These are phyloP conservation scores for Pyronema domesticum DNA, from an alignment of 495 filamentous ascomycete genomes.

Conservation along the genomic window DNA sequence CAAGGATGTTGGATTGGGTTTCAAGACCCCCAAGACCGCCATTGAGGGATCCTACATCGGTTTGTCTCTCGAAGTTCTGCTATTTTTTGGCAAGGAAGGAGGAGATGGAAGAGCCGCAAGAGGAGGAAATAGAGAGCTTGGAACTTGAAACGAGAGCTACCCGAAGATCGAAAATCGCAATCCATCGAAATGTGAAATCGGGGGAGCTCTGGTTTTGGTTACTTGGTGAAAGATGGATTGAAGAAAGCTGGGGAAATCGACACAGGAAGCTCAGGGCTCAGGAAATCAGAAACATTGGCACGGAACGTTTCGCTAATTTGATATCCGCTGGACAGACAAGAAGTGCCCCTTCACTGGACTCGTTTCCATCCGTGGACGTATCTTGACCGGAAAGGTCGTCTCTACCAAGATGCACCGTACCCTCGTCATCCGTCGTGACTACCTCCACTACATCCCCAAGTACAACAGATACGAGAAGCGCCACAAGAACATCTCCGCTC, in stretches of 20 bases:
- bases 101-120: constrained; percentile 1
- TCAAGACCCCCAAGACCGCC: constrained; percentile 90
- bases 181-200: neutral
- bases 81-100: constrained; percentile 1
- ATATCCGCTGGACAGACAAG: constrained; percentile 53
- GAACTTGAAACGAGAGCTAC: neutral
- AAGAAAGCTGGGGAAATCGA: neutral
- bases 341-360: constrained; percentile 99
- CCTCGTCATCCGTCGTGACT: constrained; percentile 97
- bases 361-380: constrained; percentile 98
- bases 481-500: constrained; percentile 98
- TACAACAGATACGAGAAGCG: constrained; percentile 99
- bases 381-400: constrained; percentile 95
- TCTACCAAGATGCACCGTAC: constrained; percentile 99
- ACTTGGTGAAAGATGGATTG: no score
- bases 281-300: no score
- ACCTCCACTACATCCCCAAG: constrained; percentile 98
- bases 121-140: neutral
- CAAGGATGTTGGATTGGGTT: constrained; percentile 98
- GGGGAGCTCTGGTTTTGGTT: neutral
- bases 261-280: neutral
- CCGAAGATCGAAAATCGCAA: no score
- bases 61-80: constrained; percentile 37
- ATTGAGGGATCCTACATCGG: constrained; percentile 98
- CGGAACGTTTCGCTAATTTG: constrained; percentile 2